phyloP scores from a whole-genome alignment of 305 asterid species.

The Fraxinus angustifolia region DNA sequence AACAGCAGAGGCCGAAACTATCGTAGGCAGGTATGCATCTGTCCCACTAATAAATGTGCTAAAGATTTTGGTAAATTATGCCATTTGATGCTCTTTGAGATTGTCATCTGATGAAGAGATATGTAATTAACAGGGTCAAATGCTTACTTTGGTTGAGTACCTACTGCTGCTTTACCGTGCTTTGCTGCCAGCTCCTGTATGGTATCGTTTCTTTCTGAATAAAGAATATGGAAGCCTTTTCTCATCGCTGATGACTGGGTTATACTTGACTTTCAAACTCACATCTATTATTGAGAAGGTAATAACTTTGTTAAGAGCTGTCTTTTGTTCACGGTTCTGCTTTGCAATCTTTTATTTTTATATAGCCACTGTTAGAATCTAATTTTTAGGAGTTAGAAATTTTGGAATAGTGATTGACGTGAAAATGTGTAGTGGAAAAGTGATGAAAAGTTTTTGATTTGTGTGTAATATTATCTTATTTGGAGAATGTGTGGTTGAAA shows the following conservation, averaged over 20 bases:
- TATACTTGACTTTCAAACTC: constrained; percentile 81
- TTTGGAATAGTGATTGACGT: too few relatives aligned
- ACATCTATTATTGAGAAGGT: constrained; percentile 91
- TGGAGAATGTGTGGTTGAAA: too few relatives aligned
- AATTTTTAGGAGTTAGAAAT: too few relatives aligned
- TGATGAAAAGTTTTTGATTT: too few relatives aligned
- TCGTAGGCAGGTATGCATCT: constrained; percentile 56
- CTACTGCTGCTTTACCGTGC: constrained; percentile 67
- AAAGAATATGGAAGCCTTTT: constrained; percentile 84
- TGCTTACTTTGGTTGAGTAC: constrained; percentile 72
- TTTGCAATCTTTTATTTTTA: not conserved
- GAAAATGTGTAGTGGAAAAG: too few relatives aligned
- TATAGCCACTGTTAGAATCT: not conserved
- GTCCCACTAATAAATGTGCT: not conserved
- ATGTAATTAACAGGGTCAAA: constrained; percentile 53
- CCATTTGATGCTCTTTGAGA: constrained; percentile 12
- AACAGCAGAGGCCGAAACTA: constrained; percentile 64
- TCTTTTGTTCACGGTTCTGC: constrained; percentile 18
- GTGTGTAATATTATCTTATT: too few relatives aligned
- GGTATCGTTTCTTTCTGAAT: constrained; percentile 74
- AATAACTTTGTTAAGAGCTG: constrained; percentile 7
- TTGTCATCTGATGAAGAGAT: constrained; percentile 19
- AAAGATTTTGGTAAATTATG: not conserved
- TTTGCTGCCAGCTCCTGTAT: constrained; percentile 76
- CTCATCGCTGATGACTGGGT: constrained; percentile 73